phyloP scores from a whole-genome alignment of 2,329 filamentous ascomycete species.

The Venturia effusa region DNA sequence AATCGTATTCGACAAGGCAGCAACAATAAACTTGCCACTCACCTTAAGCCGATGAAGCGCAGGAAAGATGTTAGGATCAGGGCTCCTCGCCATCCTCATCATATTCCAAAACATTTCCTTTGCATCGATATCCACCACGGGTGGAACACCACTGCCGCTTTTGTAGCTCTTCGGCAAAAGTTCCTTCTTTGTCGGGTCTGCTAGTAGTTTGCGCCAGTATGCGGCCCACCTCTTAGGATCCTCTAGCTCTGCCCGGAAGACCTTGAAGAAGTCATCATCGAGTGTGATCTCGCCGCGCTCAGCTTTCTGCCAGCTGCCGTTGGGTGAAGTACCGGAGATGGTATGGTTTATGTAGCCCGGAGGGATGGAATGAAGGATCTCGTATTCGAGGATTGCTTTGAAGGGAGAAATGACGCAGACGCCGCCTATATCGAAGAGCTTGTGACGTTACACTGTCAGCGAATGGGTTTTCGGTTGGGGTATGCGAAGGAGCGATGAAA shows the following conservation, averaged over 20 bases:
- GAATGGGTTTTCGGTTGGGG: not conserved
- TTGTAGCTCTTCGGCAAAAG: slow-evolving; percentile 13
- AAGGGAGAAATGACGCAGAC: slow-evolving; percentile 91
- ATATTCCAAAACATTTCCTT: slow-evolving; percentile 80
- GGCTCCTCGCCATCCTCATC: slow-evolving; percentile 61
- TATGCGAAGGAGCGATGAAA: not conserved
- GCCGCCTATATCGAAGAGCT: slow-evolving; percentile 87
- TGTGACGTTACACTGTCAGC: not conserved
- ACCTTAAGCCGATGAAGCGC: slow-evolving; percentile 60
- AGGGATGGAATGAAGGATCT: slow-evolving; percentile 64
- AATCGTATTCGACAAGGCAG: slow-evolving; percentile 81
- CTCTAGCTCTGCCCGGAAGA: slow-evolving; percentile 66
- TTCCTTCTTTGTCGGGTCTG: slow-evolving; percentile 30
- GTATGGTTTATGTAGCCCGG: slow-evolving; percentile 85
- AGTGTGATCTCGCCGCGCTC: slow-evolving; percentile 75
- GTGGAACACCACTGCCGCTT: slow-evolving; percentile 35
- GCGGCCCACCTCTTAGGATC: slow-evolving; percentile 55
- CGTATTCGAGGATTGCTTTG: slow-evolving; percentile 87
- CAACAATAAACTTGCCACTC: slow-evolving; percentile 51
- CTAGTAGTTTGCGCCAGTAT: slow-evolving; percentile 38
- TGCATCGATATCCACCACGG: slow-evolving; percentile 62
- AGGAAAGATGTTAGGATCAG: slow-evolving; percentile 83
- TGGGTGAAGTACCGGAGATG: slow-evolving; percentile 66
- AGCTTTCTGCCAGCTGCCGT: slow-evolving; percentile 78
- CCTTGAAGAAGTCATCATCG: slow-evolving; percentile 62